These are phyloP conservation scores for Colletotrichum sp. DNA, from an alignment of 2,329 filamentous ascomycete species.

Conservation along the genomic window DNA sequence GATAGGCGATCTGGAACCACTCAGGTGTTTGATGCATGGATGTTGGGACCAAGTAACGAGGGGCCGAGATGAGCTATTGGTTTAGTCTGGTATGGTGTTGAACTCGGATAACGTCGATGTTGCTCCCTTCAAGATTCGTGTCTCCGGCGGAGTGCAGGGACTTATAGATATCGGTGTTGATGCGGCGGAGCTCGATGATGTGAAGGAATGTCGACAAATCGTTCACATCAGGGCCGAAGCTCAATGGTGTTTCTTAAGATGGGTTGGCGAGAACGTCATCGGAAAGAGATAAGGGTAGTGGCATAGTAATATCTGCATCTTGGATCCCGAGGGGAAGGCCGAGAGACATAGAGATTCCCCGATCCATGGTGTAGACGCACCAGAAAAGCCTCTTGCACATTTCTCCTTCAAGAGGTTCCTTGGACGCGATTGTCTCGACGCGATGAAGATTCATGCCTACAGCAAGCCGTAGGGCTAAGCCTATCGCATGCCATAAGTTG, in stretches of 20 bases:
- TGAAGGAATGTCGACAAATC: constrained; percentile 30
- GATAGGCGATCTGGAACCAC: constrained; percentile 32
- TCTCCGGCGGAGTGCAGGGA: constrained; percentile 21
- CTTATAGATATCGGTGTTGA: constrained; percentile 27
- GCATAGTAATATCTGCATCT: constrained; percentile 27
- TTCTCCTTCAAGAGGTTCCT: constrained; percentile 22
- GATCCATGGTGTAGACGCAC: constrained; percentile 30
- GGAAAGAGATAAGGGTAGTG: constrained; percentile 20
- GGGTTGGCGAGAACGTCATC: not conserved
- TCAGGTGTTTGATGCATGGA: constrained; percentile 30
- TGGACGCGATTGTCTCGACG: constrained; percentile 17
- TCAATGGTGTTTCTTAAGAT: not conserved
- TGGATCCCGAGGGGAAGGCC: constrained; percentile 27
- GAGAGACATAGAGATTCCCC: constrained; percentile 29
- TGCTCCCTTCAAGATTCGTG: not conserved
- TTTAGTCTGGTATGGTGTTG: constrained; percentile 17
- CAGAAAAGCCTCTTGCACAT: constrained; percentile 33
- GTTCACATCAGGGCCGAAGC: not conserved
- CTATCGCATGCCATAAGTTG: constrained; percentile 28
- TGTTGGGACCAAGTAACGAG: constrained; percentile 24
- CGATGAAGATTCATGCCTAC: constrained; percentile 25
- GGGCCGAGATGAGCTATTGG: constrained; percentile 28
- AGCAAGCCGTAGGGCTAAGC: constrained; percentile 26
- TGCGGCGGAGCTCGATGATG: constrained; percentile 28
- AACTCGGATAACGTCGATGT: not conserved